These are phyloP conservation scores for Laburnicola sp. DNA, from an alignment of 2,329 filamentous ascomycete species.

Conservation along the genomic window DNA sequence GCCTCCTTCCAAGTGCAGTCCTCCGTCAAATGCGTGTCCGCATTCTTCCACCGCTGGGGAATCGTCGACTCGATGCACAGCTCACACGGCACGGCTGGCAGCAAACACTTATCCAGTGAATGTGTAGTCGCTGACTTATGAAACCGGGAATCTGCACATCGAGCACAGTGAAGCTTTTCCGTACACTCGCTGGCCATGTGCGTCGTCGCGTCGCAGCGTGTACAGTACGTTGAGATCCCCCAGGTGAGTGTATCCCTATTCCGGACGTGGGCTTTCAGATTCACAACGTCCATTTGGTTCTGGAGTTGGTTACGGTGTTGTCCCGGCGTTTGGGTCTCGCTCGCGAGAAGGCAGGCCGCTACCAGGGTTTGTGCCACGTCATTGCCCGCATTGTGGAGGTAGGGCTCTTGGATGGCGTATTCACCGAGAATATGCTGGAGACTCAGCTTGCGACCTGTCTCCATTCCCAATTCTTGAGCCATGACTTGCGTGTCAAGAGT, in stretches of 20 bases:
- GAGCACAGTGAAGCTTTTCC: not conserved
- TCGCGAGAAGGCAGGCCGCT: constrained; percentile 8
- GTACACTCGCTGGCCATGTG: not conserved
- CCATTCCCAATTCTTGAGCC: constrained; percentile 15
- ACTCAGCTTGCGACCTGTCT: not conserved
- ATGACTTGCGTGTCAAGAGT: constrained; percentile 26
- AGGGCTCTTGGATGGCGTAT: constrained; percentile 6
- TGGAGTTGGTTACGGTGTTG: not conserved
- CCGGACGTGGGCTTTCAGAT: too few relatives aligned
- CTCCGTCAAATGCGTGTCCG: too few relatives aligned
- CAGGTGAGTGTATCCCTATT: not conserved
- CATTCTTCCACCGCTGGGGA: too few relatives aligned
- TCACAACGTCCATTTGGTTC: not conserved
- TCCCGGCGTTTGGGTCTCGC: not conserved
- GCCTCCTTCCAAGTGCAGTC: too few relatives aligned
- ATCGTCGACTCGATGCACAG: too few relatives aligned
- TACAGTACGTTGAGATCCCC: not conserved
- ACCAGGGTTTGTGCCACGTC: constrained; percentile 17
- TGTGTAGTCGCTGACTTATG: too few relatives aligned
- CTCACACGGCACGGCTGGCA: too few relatives aligned
- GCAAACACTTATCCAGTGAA: too few relatives aligned
- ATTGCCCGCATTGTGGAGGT: constrained; percentile 23
- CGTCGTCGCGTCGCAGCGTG: not conserved
- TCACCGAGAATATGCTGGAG: constrained; percentile 7
- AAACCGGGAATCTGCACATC: not conserved